Evolutionary conservation across 192 early-diverging fungal genomes (phyloP).

Genomic region (Backusella tarrabulga): DNA sequence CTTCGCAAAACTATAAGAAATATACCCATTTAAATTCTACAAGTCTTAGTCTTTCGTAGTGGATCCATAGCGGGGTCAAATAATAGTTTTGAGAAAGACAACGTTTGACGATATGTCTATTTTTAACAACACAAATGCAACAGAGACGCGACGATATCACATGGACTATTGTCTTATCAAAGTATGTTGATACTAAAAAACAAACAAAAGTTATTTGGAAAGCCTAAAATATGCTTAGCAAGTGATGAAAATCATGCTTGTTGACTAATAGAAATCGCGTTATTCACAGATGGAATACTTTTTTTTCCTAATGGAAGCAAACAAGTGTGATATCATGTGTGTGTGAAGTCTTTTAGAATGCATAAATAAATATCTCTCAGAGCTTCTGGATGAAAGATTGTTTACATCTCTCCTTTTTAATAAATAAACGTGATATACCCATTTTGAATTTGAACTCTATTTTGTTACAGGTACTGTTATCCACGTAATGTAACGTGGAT

Average conservation of each 20-base stretch:
- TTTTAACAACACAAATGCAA: not conserved
- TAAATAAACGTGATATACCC: not conserved
- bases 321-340: not conserved
- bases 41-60: too few species aligned
- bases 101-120: not conserved
- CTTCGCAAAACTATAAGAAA: too few species aligned
- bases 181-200: not conserved
- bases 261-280: not conserved
- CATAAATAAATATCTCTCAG: not conserved
- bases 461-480: not conserved
- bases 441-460: not conserved
- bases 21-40: too few species aligned
- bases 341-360: not conserved
- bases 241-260: not conserved
- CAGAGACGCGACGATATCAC: not conserved
- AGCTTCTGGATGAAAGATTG: not conserved
- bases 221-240: not conserved
- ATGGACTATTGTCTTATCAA: not conserved
- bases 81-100: not conserved
- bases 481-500: not conserved
- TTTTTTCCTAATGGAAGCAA: not conserved
- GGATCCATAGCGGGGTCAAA: not conserved
- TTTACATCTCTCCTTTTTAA: not conserved
- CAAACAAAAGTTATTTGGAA: not conserved
- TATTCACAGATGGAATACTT: not conserved